Evolutionary conservation across 192 early-diverging fungal genomes (phyloP), one percentile per base, ranked within the genome.

Genomic region (Coemansia sp.): DNA sequence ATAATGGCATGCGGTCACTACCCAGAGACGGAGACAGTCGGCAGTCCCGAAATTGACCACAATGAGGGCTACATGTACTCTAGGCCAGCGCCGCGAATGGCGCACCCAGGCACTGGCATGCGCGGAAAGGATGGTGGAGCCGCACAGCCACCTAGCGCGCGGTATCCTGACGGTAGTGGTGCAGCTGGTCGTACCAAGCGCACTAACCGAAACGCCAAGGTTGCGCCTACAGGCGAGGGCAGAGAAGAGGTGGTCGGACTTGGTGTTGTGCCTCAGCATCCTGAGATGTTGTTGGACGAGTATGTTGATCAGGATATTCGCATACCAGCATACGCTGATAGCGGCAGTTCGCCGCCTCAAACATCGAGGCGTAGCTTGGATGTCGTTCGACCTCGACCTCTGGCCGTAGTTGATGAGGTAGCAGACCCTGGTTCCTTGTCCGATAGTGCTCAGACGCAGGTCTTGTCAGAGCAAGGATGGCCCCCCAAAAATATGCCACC

Each of bases 1-100:
- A 85, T 85, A 13, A 67, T 72, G 64, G 75, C 78, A 7, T 67
- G 72, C 50, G 84, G 84, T 1, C 69, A 77, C 61, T 78, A 73
- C 57, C 70, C 84, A 23, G 78, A 82, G 62, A 77, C 75, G 2
- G 80, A 82, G 46, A n/a, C 52, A 4, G 75, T 70, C 4, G 62
- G 72, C 37, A 82, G 80, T 58, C 75, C 80, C 8, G 75, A 77
- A 10, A 69, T 77, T 16, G 59, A 67, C 44, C 39, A 70, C 64
- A 64, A 69, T 8, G 74, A 72, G 19, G 69, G 74, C 2, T 74
- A 74, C 60, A 69, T 74, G 67, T 73, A 57, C 59, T 67, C 70
- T 13, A 35, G 72, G 30, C 69, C 67, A 39, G 64, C 70, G 1
- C 64, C 67, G 6, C 74, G 73, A 32, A 63, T 64, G 55, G 73